phyloP scores from a whole-genome alignment of 2,329 filamentous ascomycete genomes.

The Cryphonectria carpinicola region DNA sequence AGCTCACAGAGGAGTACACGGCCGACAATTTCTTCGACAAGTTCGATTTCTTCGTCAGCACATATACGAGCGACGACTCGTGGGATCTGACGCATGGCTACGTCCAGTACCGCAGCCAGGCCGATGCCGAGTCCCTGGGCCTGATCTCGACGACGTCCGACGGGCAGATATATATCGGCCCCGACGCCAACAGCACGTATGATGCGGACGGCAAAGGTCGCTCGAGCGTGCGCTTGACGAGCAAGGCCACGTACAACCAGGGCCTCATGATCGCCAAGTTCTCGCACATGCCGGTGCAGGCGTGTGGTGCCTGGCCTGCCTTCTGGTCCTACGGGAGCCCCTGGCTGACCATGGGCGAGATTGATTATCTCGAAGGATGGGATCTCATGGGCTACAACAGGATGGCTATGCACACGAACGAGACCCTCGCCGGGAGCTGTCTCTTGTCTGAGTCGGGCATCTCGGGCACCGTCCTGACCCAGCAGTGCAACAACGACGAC shows the following conservation, averaged over 20 bases:
- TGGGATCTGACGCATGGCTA: conserved; percentile 67
- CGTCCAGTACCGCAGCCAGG: conserved; percentile 55
- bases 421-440: conserved; percentile 14
- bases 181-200: conserved; percentile 17
- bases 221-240: conserved; percentile 22
- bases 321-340: conserved; percentile 24
- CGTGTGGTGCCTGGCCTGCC: conserved; percentile 26
- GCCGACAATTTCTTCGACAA: conserved; percentile 52
- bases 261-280: conserved; percentile 24
- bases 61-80: conserved; percentile 29
- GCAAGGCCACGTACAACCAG: conserved; percentile 20
- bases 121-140: conserved; percentile 41
- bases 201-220: conserved; percentile 7
- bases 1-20: conserved; percentile 20
- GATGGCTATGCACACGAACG: conserved; percentile 25
- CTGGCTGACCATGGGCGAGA: conserved; percentile 24
- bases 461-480: conserved; percentile 7
- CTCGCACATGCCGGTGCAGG: conserved; percentile 21
- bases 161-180: conserved; percentile 17
- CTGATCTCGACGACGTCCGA: conserved; percentile 40
- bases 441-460: conserved; percentile 9
- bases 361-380: conserved; percentile 22
- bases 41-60: conserved; percentile 43
- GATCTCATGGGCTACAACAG: conserved; percentile 16
- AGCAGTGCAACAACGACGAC: conserved; percentile 16